phyloP scores from a whole-genome alignment of 2,329 filamentous ascomycete genomes.

The Pyricularia grisea region DNA sequence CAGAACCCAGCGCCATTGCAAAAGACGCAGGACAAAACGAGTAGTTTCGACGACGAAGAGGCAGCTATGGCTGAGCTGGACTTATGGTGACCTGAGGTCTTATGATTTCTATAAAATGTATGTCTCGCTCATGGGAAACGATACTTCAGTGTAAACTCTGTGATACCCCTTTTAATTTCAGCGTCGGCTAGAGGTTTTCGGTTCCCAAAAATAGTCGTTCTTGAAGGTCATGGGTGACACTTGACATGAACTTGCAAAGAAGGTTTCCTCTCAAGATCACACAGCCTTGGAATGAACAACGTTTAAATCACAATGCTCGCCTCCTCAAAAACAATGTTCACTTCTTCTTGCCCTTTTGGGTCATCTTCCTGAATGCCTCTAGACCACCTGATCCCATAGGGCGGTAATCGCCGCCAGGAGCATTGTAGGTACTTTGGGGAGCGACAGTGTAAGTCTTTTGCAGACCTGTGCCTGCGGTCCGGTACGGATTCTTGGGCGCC shows the following conservation, averaged over 20 bases:
- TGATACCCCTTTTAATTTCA: background rate
- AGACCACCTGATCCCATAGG: slow-evolving; percentile 54
- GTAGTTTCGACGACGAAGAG: slow-evolving; percentile 51
- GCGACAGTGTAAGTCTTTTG: slow-evolving; percentile 51
- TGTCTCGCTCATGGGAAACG: background rate
- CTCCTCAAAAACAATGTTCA: background rate
- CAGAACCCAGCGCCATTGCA: background rate
- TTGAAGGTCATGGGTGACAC: background rate
- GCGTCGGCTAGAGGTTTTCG: background rate
- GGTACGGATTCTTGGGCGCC: slow-evolving; percentile 45
- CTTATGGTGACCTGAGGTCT: slow-evolving; percentile 30
- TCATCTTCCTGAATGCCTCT: slow-evolving; percentile 58
- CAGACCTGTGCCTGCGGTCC: slow-evolving; percentile 44
- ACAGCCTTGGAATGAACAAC: background rate
- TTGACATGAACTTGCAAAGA: background rate
- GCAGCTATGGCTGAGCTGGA: slow-evolving; percentile 60
- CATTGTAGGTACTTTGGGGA: slow-evolving; percentile 52
- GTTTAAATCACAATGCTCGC: background rate
- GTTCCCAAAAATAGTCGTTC: background rate
- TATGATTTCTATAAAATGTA: slow-evolving; percentile 3
- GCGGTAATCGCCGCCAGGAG: slow-evolving; percentile 37
- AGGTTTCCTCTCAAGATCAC: background rate
- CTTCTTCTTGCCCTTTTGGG: slow-evolving; percentile 44
- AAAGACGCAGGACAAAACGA: background rate
- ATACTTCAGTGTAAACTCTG: background rate